Conservation (phyloP, 2,329 filamentous ascomycete species). For the Calonectria pauciramosa region DNA sequence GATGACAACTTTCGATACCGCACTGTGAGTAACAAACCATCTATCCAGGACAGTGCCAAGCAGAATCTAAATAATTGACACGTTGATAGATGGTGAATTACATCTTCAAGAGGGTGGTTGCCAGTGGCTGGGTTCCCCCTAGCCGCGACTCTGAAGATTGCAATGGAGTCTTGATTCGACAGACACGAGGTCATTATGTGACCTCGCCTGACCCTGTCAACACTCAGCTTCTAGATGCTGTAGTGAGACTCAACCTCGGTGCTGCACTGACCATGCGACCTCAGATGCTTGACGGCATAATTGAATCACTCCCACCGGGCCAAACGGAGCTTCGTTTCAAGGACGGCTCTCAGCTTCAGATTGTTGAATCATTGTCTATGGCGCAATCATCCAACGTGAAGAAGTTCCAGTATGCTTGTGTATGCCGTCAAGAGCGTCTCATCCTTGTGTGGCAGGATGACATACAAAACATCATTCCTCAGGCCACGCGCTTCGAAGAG, state of each 20-base stretch:
- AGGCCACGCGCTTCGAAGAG: constrained; percentile 18
- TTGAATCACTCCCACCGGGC: background rate
- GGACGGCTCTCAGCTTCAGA: constrained; percentile 19
- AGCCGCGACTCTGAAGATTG: constrained; percentile 3
- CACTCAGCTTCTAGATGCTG: background rate
- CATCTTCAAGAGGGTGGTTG: constrained; percentile 18
- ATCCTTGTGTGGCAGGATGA: constrained; percentile 20
- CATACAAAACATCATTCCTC: constrained; percentile 16
- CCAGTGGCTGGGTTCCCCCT: constrained; percentile 6
- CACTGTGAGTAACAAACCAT: background rate
- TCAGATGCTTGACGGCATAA: constrained; percentile 22
- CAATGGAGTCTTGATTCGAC: constrained; percentile 12
- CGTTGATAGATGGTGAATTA: constrained; percentile 11
- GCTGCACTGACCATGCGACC: constrained; percentile 20
- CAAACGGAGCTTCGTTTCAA: constrained; percentile 22
- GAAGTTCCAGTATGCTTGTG: constrained; percentile 23
- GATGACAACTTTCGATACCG: constrained; percentile 19
- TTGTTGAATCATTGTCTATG: constrained; percentile 6
- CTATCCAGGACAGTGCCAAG: background rate
- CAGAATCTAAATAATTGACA: background rate
- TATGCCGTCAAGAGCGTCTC: constrained; percentile 9
- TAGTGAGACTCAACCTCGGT: background rate
- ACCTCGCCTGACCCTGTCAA: constrained; percentile 10
- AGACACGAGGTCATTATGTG: constrained; percentile 13
- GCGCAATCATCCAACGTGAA: constrained; percentile 9